Evolutionary conservation across 179 eudicot genomes (phyloP).

Genomic region (Heliamphora pulchella): DNA sequence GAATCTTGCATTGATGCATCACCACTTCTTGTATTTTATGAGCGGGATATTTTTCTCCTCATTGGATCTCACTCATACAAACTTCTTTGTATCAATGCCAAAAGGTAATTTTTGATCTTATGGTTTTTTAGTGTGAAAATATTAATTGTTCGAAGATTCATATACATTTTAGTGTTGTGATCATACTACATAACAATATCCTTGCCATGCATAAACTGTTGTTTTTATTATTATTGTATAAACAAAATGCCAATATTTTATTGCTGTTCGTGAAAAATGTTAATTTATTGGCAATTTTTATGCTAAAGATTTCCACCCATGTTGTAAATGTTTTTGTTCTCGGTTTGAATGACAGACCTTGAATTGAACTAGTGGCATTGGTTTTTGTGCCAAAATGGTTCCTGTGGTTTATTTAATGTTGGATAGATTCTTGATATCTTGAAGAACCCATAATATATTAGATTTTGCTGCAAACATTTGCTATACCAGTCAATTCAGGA

Average conservation of each 20-base stretch:
- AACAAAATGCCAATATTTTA: neutral
- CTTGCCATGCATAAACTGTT: neutral
- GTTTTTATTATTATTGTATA: neutral
- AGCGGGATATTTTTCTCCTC: slow-evolving; percentile 36
- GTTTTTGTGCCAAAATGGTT: neutral
- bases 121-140: neutral
- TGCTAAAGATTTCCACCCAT: neutral
- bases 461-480: neutral
- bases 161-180: neutral
- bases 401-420: neutral
- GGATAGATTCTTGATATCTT: neutral
- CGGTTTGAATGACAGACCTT: neutral
- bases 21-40: slow-evolving; percentile 59
- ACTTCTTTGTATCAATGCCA: slow-evolving; percentile 67
- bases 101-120: slow-evolving; percentile 29
- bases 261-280: neutral
- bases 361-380: neutral
- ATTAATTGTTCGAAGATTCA: neutral
- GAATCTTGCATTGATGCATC: slow-evolving; percentile 95
- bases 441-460: neutral
- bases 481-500: neutral
- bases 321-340: neutral
- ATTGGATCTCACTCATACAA: slow-evolving; percentile 83
- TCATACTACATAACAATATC: neutral
- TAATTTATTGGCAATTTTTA: neutral